Base-by-base conservation (phyloP, 345 rosid genomes). In the Eucalyptus cladocalyx region DNA sequence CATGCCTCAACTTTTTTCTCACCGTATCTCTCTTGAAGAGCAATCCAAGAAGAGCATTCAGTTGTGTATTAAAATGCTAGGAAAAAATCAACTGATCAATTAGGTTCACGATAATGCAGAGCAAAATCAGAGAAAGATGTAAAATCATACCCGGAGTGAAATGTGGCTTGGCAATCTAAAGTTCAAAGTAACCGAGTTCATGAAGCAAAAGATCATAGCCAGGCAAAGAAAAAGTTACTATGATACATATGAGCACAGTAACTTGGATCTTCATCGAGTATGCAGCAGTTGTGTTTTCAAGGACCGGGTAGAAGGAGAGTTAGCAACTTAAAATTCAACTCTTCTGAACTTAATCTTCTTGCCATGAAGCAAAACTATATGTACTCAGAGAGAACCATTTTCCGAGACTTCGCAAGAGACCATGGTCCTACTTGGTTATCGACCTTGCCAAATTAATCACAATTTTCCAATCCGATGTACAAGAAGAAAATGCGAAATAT, bases 1-100 rank as follows among this genome's bases (percentile, higher is more conserved):
- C 30, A 24, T 72, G 11, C 14, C 30, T 76, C 53, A 40, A 37
- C 42, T 42, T 37, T 88, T n/a, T 81, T 80, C 32, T 51, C 90
- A 97, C 99, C 95, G 91, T 96, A 90, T 95, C 97, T 19, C 93
- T 88, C 93, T 97, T 95, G 92, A 96, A 97, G 90, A 96, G 97
- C 80, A 96, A 87, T 18, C 95, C 98, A 58, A 96, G 93, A 90
- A 96, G 93, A 86, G 99, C 99, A 87, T 92, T 96, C 83, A 95
- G 96, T 91, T 97, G 99, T 50, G 98, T 97, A 87, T 93, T 97
- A 60, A 96, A 86, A 89, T 69, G 42, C 80, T 69, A 69, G 80
- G 24, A 18, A 69, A 17, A 32, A 69, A 34, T 32, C 24, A 34
- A 69, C 80, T 21, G 37, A 32, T 34, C 80, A 18, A 17, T 69